These are phyloP conservation scores for Russula sp. DNA, from an alignment of 768 basidiomycete genomes.

Conservation along the genomic window DNA sequence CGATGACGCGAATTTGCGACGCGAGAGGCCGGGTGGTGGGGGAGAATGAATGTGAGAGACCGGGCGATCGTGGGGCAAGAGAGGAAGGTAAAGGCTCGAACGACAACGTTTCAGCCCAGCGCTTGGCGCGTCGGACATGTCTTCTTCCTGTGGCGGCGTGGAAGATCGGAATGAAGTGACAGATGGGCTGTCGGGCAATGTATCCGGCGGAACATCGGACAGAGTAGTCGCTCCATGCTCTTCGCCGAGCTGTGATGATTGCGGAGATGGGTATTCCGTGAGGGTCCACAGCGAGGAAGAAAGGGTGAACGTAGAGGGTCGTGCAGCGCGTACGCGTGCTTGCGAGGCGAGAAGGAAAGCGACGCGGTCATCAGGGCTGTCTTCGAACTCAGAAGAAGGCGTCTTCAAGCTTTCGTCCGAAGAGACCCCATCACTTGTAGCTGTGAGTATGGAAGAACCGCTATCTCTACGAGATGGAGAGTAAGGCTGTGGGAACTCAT, in stretches of 20 bases:
- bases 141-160: background rate
- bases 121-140: background rate
- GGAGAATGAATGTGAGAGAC: background rate
- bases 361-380: background rate
- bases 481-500: background rate
- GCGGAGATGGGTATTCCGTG: slow-evolving; percentile 5
- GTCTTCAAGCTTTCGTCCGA: background rate
- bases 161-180: background rate
- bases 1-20: background rate
- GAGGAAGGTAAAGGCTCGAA: background rate
- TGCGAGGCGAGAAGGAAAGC: slow-evolving; percentile 5
- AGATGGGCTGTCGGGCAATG: background rate
- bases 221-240: background rate
- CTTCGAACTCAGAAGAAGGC: background rate
- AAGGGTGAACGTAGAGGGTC: background rate
- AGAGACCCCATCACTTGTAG: slow-evolving; percentile 1
- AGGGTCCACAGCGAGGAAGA: slow-evolving; percentile 7
- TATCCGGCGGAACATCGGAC: background rate
- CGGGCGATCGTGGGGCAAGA: background rate
- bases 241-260: background rate
- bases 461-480: background rate
- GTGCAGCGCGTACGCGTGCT: slow-evolving; percentile 5
- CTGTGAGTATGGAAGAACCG: background rate
- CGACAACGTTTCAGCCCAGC: background rate
- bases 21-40: background rate